These are phyloP conservation scores for Trichoderma aggressivum DNA, from an alignment of 2,329 filamentous ascomycete species.

Conservation along the genomic window DNA sequence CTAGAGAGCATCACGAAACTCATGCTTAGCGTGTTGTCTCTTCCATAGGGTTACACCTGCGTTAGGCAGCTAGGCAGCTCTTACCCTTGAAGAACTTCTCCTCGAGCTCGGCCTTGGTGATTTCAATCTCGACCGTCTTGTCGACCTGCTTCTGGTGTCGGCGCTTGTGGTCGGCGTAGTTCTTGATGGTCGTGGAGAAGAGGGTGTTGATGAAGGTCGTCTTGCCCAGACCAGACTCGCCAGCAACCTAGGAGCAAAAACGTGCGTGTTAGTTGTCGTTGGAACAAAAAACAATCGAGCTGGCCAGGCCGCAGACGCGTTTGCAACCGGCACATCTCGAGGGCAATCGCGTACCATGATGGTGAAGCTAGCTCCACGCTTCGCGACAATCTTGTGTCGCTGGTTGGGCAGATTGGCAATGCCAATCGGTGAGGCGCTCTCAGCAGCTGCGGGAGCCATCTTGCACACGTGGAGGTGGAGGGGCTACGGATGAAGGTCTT, in stretches of 20 bases:
- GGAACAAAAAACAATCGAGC: not conserved
- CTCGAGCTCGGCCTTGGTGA: conserved; percentile 98
- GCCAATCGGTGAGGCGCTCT: conserved; percentile 66
- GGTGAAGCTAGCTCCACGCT: conserved; percentile 95
- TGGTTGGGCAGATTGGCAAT: conserved; percentile 73
- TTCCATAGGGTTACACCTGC: not conserved
- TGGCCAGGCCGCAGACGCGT: conserved; percentile 1
- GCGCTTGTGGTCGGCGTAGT: conserved; percentile 99
- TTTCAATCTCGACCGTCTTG: conserved; percentile 99
- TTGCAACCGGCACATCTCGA: conserved; percentile 14
- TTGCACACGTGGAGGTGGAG: conserved; percentile 26
- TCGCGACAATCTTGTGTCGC: conserved; percentile 71
- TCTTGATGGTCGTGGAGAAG: conserved; percentile 99
- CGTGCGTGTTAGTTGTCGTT: conserved; percentile 12
- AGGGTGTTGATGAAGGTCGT: conserved; percentile 99
- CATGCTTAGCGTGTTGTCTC: not conserved
- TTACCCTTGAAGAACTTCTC: conserved; percentile 99
- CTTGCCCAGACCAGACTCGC: conserved; percentile 97
- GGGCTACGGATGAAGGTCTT: conserved; percentile 16
- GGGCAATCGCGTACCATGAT: conserved; percentile 73
- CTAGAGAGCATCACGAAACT: conserved; percentile 44
- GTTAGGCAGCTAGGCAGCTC: conserved; percentile 16
- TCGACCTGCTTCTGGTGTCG: conserved; percentile 99
- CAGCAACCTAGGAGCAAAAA: conserved; percentile 74
- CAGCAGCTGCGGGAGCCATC: conserved; percentile 57